phyloP scores from a whole-genome alignment of 805 yeast genomes.

The Jamesozyma jinghongensis region DNA sequence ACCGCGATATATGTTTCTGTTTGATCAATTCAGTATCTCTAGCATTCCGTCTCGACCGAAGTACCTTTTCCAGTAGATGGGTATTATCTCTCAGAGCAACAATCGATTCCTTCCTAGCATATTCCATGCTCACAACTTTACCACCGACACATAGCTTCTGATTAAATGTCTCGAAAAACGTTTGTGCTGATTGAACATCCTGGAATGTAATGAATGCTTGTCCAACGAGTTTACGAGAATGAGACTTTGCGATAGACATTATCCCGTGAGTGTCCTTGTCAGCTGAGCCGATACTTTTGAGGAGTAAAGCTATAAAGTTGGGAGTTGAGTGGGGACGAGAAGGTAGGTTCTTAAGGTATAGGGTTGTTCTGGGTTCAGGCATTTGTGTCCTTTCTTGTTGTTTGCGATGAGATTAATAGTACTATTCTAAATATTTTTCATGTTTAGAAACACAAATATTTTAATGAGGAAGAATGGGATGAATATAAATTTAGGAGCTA shows the following conservation, averaged over 20 bases:
- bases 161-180: conserved; percentile 10
- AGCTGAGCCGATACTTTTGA: background rate
- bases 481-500: too few relatives aligned
- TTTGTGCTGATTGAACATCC: conserved; percentile 7
- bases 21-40: conserved; percentile 4
- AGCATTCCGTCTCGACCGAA: conserved; percentile 7
- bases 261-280: conserved; percentile 14
- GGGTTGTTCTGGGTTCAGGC: background rate
- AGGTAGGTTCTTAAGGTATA: background rate
- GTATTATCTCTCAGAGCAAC: conserved; percentile 12
- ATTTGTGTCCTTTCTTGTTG: background rate
- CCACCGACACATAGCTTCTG: conserved; percentile 15
- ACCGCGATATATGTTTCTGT: conserved; percentile 11
- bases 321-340: background rate
- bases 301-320: background rate
- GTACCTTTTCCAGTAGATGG: conserved; percentile 6
- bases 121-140: conserved; percentile 10
- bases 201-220: conserved; percentile 24
- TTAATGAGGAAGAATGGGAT: too few relatives aligned
- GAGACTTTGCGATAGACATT: conserved; percentile 12
- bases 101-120: conserved; percentile 21
- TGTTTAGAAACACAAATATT: too few relatives aligned
- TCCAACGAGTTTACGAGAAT: conserved; percentile 6
- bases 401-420: too few relatives aligned
- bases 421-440: too few relatives aligned